Evolutionary conservation across 108 stramenopile genomes (phyloP), one percentile per base, ranked within the genome.

Genomic region (Epipyxis sp.): DNA sequence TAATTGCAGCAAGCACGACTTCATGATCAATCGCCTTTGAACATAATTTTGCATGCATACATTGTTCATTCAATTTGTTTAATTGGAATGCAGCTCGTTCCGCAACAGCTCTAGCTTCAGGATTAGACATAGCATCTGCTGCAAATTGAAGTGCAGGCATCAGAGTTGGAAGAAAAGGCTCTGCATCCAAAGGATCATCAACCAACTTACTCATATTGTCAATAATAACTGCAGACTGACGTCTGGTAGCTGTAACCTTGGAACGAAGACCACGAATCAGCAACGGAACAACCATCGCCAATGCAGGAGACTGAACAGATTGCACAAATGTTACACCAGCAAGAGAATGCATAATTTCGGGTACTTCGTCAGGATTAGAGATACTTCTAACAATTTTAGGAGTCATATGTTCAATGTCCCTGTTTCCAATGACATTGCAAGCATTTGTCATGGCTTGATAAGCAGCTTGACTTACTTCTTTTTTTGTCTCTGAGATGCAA

Each of bases 401-500:
- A 16, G 94, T 94, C 95, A 96, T 95, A 90, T 95, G 95, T 86
- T 96, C 97, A 76, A 98, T 95, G 88, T 98, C 97, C 76, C 91
- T 90, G 93, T 98, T 98, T 59, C 97, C 97, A 79, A 95, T 95
- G 54, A 98, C 93, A 32, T 93, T 90, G 76, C 93, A 86, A 2
- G 94, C 91, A 32, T 83, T 83, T 37, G 90, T 84, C 97, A 98
- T 96, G 79, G 95, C 92, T 0, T 76, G 85, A 43, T 90, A 94
- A 69, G 95, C 92, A 27, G 97, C 95, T 44, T 71, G 40, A 69
- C 77, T 82, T 43, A 84, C 83, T 81, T 95, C 87, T 88, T 94
- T 95, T 93, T 97, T 97, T 72, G 96, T 94, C 87, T 97, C 96
- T 92, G 94, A 94, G 93, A 97, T 94, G 79, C 91, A 93, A 1